Percentiles rank a stretch among this genome's conserved stretches.
Evolutionary conservation across 805 yeast genomes (phyloP).

Genomic region (Cyberlindnera meyerae): DNA sequence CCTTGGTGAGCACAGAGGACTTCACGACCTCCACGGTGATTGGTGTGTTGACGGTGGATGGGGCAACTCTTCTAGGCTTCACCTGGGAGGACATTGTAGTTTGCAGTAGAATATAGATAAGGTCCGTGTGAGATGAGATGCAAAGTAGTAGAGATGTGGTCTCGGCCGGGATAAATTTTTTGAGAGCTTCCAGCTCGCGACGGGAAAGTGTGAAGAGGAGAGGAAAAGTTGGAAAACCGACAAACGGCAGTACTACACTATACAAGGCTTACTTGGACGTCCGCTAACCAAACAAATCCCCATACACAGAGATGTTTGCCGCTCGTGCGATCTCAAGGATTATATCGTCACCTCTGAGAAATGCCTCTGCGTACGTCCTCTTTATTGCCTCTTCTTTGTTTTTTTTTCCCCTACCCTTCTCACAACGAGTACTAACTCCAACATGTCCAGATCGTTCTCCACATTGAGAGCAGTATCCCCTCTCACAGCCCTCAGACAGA

Average conservation of each 20-base stretch:
- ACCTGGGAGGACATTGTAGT: constrained; percentile 9
- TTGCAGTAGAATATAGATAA: too few species aligned
- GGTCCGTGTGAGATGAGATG: too few species aligned
- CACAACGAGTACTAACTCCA: constrained; percentile 14
- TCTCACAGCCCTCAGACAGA: constrained; percentile 20
- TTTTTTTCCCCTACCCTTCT: constrained; percentile 1
- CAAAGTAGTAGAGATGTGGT: too few species aligned
- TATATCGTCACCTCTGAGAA: constrained; percentile 7
- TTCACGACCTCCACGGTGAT: constrained; percentile 17
- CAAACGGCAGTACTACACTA: too few species aligned
- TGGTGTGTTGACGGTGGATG: constrained; percentile 24
- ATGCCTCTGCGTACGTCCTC: constrained; percentile 7
- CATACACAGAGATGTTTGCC: too few species aligned
- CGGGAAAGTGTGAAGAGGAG: not conserved
- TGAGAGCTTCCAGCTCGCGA: not conserved
- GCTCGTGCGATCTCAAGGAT: too few species aligned
- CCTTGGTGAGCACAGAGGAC: constrained; percentile 28
- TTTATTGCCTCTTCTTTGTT: not conserved
- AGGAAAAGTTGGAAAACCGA: too few species aligned
- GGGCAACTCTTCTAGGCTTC: constrained; percentile 19
- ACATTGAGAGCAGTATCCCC: constrained; percentile 18
- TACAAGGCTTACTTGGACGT: too few species aligned
- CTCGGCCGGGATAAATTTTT: not conserved
- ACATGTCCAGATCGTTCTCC: constrained; percentile 11
- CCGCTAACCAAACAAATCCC: too few species aligned